phyloP scores from a whole-genome alignment of 495 filamentous ascomycete species.

The Neurospora sp. region DNA sequence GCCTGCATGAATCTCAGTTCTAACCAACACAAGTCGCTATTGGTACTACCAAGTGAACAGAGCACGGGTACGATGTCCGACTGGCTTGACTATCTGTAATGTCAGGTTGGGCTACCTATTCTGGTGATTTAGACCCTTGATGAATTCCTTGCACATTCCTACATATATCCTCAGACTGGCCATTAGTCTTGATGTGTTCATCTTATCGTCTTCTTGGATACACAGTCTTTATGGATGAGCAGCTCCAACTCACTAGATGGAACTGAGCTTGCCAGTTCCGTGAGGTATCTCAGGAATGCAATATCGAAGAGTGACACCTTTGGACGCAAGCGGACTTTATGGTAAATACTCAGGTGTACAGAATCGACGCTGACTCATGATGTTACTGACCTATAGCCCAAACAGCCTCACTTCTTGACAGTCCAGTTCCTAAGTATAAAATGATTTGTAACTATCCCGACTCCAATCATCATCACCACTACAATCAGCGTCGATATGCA shows the following conservation, averaged over 20 bases:
- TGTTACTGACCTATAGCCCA: fast-evolving
- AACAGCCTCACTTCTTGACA: neutral
- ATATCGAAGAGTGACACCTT: neutral
- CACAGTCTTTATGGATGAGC: no score
- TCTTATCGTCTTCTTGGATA: neutral
- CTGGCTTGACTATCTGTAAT: neutral
- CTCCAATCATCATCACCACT: neutral
- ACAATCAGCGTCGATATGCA: neutral
- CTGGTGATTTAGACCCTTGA: no score
- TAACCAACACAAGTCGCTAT: neutral
- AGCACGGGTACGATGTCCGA: neutral
- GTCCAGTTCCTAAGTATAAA: neutral
- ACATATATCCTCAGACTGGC: neutral
- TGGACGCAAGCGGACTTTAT: neutral
- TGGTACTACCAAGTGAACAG: neutral
- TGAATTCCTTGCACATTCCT: no score
- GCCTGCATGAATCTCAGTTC: neutral
- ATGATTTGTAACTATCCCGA: neutral
- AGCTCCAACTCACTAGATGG: no score
- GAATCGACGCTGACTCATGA: neutral
- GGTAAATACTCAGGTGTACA: neutral
- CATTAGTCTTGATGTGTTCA: neutral
- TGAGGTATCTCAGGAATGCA: neutral
- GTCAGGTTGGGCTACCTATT: no score
- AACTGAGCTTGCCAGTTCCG: neutral